Base-by-base conservation (phyloP, 2,329 filamentous ascomycete species). In the Epichloe sylvatica region DNA sequence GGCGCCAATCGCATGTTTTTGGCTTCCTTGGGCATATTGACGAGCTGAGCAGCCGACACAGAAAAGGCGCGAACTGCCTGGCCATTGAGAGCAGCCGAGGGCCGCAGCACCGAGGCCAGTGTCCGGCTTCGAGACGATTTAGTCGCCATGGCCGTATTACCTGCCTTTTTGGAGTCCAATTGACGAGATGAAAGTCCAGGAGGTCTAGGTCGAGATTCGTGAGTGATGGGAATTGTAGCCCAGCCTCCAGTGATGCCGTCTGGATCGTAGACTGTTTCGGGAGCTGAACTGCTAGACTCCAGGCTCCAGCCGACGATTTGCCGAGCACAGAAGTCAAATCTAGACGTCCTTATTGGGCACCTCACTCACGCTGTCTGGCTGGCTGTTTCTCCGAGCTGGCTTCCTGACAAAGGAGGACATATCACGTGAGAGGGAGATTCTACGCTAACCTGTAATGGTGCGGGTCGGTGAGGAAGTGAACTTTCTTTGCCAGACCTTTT, bases 1-100 rank as follows among this genome's bases (percentile, higher is more conserved):
- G 75, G 74, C 45, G 82, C 81, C 56, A 77, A 71, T 64, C 85
- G 77, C 73, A 84, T 72, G 71, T 89, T 86, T 52, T 77, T 72
- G 43, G 72, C 69, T 52, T 83, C 77, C 64, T 78, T 77, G 57
- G 78, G 75, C 56, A 80, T 66, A 57, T 72, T 72, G 63, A 83
- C 77, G 61, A 67, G 59, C 66, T 66, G 63, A 57, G 62, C 61
- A 58, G 70, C 64, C 57, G 75, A 73, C 49, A 66, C 71, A 53
- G 72, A 71, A 64, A 81, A 65, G 69, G 72, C 69, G 60, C 76
- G 70, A 60, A 67, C 62, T 46, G 64, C 63, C 56, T 68, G 64
- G 30, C 67, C 65, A 55, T 59, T 67, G 56, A 64, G 70, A 59
- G 58, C 63, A 56, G 58, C 65, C 45, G 67, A 65, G n/a, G 76